Evolutionary conservation across 441 rosid genomes (phyloP).

Genomic region (Mallotus repandus): DNA sequence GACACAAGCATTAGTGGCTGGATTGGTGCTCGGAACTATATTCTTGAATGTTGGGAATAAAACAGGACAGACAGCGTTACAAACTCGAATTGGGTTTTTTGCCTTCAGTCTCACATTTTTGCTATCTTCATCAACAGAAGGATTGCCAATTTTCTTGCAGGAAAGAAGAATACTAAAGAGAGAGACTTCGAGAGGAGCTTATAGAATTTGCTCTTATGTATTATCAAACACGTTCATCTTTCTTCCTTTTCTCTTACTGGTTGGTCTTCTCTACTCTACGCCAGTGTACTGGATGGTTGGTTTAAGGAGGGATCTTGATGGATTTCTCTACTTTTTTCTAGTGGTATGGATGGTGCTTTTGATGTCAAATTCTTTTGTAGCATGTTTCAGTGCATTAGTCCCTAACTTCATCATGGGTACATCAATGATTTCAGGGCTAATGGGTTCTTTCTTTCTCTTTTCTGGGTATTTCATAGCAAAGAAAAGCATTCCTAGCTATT

Average conservation of each 20-base stretch:
- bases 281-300: constrained; percentile 91
- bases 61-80: constrained; percentile 41
- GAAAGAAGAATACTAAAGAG: constrained; percentile 76
- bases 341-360: constrained; percentile 81
- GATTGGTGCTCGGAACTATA: constrained; percentile 72
- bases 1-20: constrained; percentile 72
- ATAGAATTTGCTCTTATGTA: constrained; percentile 59
- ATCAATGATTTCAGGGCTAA: constrained; percentile 73
- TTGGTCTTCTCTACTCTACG: constrained; percentile 58
- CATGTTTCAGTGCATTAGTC: constrained; percentile 86
- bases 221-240: constrained; percentile 48
- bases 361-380: constrained; percentile 86
- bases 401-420: constrained; percentile 92
- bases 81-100: constrained; percentile 72
- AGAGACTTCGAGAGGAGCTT: constrained; percentile 81
- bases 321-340: constrained; percentile 66
- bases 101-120: constrained; percentile 84
- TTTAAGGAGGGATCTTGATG: constrained; percentile 52
- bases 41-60: constrained; percentile 63
- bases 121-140: constrained; percentile 86
- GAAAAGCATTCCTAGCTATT: constrained; percentile 64
- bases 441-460: constrained; percentile 92
- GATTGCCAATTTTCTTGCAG: constrained; percentile 78
- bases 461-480: constrained; percentile 77
- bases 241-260: constrained; percentile 61